These are phyloP conservation scores for Ustilago tritici DNA, from an alignment of 1,284 basidiomycete genomes.

Conservation along the genomic window DNA sequence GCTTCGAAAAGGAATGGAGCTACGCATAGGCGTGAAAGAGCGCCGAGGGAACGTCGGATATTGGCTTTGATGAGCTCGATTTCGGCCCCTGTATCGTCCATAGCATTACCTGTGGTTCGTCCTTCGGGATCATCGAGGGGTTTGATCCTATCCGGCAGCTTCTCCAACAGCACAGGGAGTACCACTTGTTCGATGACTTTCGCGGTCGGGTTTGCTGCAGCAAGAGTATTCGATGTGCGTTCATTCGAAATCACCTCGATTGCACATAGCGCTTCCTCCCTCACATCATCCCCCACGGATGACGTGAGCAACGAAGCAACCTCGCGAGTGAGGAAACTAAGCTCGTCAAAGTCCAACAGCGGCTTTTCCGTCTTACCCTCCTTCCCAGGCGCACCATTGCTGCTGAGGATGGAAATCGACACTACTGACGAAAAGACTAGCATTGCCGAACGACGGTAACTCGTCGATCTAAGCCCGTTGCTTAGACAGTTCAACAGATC, in stretches of 20 bases:
- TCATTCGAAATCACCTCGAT: conserved; percentile 73
- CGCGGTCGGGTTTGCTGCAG: conserved; percentile 77
- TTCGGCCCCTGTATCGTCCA: conserved; percentile 43
- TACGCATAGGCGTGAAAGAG: conserved; percentile 81
- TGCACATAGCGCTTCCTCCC: conserved; percentile 61
- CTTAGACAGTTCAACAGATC: conserved; percentile 57
- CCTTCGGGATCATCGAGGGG: conserved; percentile 30
- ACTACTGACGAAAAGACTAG: conserved; percentile 55
- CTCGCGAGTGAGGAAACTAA: conserved; percentile 82
- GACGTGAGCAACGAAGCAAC: conserved; percentile 79
- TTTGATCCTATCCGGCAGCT: conserved; percentile 50
- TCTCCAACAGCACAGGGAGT: conserved; percentile 56
- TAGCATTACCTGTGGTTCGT: conserved; percentile 28
- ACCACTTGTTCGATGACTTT: conserved; percentile 78
- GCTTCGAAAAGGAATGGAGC: conserved; percentile 85
- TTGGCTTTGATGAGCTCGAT: conserved; percentile 40
- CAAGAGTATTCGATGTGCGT: conserved; percentile 78
- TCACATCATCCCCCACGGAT: conserved; percentile 74
- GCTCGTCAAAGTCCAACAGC: conserved; percentile 79
- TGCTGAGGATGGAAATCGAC: conserved; percentile 51
- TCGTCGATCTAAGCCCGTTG: conserved; percentile 54
- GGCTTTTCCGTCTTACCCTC: conserved; percentile 28
- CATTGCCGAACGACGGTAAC: conserved; percentile 53
- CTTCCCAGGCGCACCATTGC: not conserved
- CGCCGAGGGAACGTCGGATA: conserved; percentile 76